Conservation (phyloP, 2,329 filamentous ascomycete genomes). For the Hirsutella rhossiliensis region DNA sequence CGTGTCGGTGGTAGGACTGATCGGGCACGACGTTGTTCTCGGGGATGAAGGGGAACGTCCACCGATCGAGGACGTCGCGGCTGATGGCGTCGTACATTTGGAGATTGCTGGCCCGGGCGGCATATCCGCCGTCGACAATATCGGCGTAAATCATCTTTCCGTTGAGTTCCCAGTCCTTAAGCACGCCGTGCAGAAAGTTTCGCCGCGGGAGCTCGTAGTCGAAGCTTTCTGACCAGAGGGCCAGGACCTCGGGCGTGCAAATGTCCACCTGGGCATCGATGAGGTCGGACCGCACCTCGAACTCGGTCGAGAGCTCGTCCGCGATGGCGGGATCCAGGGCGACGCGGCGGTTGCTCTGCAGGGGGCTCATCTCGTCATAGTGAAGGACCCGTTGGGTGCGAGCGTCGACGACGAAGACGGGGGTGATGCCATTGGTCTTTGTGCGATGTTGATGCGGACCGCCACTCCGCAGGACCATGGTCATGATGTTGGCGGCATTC, state of each 20-base stretch:
- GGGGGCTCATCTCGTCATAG: conserved; percentile 79
- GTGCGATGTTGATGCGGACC: conserved; percentile 60
- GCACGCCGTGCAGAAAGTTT: conserved; percentile 80
- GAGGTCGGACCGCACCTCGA: conserved; percentile 76
- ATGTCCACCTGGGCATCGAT: conserved; percentile 95
- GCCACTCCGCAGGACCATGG: conserved; percentile 74
- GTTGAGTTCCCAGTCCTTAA: conserved; percentile 95
- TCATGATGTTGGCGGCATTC: conserved; percentile 96
- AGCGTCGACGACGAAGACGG: conserved; percentile 78
- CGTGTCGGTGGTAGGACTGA: conserved; percentile 62
- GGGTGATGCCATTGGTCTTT: conserved; percentile 61
- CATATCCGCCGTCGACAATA: conserved; percentile 72
- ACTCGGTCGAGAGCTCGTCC: conserved; percentile 53
- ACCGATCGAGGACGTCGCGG: conserved; percentile 73
- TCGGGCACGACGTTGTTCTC: conserved; percentile 74
- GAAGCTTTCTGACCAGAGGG: conserved; percentile 94
- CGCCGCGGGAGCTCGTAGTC: conserved; percentile 85
- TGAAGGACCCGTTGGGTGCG: conserved; percentile 73
- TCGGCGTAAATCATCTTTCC: conserved; percentile 94
- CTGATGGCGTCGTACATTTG: conserved; percentile 84
- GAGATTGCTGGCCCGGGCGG: conserved; percentile 73
- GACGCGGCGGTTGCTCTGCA: conserved; percentile 51
- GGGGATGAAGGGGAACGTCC: conserved; percentile 80
- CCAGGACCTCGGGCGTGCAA: conserved; percentile 89
- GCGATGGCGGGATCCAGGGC: conserved; percentile 72